These are phyloP conservation scores for Trichoderma gamsii DNA, from an alignment of 495 filamentous ascomycete genomes.

Conservation along the genomic window DNA sequence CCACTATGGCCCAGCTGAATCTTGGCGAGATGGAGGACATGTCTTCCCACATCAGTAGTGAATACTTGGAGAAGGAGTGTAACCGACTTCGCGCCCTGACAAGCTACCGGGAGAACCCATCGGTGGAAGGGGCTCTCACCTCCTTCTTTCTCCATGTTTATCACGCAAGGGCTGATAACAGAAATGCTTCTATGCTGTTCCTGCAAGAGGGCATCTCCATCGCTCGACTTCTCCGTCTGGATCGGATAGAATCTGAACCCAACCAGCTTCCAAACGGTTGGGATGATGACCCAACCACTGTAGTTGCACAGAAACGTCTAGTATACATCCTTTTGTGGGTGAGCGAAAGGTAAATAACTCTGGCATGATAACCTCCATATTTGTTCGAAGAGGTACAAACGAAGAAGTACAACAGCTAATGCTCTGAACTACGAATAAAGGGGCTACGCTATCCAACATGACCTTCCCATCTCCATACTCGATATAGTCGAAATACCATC, in stretches of 20 bases:
- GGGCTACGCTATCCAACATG: conserved; percentile 3
- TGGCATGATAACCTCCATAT: neutral
- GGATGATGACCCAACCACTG: neutral
- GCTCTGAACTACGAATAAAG: neutral
- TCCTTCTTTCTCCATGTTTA: conserved; percentile 12
- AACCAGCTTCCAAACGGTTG: neutral
- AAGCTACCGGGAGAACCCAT: neutral
- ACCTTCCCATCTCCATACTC: neutral
- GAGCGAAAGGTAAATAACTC: neutral
- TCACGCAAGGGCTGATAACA: neutral
- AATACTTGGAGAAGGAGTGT: conserved; percentile 1
- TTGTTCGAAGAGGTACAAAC: neutral
- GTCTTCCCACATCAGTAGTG: neutral
- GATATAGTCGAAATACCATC: neutral
- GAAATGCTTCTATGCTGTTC: neutral
- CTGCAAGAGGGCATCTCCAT: conserved; percentile 5
- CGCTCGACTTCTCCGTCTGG: conserved; percentile 3
- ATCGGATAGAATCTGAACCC: neutral
- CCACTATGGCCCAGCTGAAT: conserved; percentile 6
- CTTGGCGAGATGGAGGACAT: neutral
- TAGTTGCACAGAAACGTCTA: neutral
- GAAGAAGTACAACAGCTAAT: neutral
- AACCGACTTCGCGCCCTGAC: neutral
- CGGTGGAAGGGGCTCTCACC: neutral
- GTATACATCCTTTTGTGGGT: conserved; percentile 6